Evolutionary conservation across 371 early-diverging fungal species (phyloP).

Genomic region (Blastocladiella emersonii): DNA sequence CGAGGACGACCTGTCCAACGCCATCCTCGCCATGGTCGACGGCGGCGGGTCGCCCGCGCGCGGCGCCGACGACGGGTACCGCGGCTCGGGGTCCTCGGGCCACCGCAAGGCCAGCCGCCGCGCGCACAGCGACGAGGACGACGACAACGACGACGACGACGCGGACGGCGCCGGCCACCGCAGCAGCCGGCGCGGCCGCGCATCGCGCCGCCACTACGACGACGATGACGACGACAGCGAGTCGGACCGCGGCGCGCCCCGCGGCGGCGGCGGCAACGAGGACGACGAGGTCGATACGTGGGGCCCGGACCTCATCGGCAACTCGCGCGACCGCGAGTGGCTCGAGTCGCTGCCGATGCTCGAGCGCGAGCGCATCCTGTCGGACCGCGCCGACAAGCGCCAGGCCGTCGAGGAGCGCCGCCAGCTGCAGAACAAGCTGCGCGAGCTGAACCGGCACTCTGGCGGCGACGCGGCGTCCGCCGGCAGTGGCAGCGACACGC

Average conservation of each 20-base stretch:
- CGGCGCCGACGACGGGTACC: conserved; percentile 13
- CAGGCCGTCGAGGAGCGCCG: background rate
- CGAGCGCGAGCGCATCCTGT: conserved; percentile 58
- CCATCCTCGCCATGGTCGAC: background rate
- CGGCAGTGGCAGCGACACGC: too few species aligned
- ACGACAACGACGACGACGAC: conserved; percentile 35
- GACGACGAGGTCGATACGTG: conserved; percentile 40
- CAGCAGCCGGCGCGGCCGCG: too few species aligned
- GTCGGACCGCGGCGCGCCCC: background rate
- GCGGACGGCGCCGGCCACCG: conserved; percentile 21
- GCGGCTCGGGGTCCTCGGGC: background rate
- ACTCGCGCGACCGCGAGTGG: conserved; percentile 53
- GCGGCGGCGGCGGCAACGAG: background rate
- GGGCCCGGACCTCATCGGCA: conserved; percentile 58
- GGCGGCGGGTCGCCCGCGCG: background rate
- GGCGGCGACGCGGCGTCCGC: background rate
- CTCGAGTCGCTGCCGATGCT: conserved; percentile 53
- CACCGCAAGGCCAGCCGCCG: too few species aligned
- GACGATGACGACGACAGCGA: background rate
- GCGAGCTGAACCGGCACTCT: background rate
- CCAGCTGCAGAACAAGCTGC: background rate
- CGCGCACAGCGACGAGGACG: conserved; percentile 8
- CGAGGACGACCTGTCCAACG: background rate
- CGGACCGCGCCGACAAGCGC: conserved; percentile 48
- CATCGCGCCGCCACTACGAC: background rate